Evolutionary conservation across 306 rosid genomes (phyloP).

Genomic region (Cicer chorassanicum): DNA sequence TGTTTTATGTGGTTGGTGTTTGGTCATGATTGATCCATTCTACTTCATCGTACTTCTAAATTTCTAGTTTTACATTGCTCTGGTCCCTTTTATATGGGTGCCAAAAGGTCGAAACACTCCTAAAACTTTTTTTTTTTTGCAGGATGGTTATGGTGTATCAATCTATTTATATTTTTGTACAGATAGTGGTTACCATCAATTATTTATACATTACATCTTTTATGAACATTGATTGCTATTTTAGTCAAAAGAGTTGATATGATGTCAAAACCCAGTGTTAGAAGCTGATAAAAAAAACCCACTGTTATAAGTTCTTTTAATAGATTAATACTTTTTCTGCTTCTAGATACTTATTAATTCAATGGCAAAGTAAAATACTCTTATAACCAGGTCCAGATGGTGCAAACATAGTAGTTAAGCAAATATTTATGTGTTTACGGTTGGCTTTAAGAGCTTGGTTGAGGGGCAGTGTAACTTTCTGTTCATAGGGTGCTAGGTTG

Average conservation of each 20-base stretch:
- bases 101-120: constrained; percentile 16
- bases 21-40: constrained; percentile 31
- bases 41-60: not conserved
- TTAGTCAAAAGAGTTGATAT: constrained; percentile 11
- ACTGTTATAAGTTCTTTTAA: not conserved
- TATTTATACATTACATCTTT: constrained; percentile 13
- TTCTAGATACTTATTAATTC: constrained; percentile 5
- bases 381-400: not conserved
- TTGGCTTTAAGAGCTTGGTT: constrained; percentile 30
- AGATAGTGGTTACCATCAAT: not conserved
- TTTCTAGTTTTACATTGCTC: not conserved
- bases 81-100: not conserved
- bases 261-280: constrained; percentile 6
- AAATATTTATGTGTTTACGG: constrained; percentile 17
- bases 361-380: constrained; percentile 16
- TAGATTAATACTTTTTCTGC: constrained; percentile 5
- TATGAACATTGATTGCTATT: not conserved
- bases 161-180: not conserved
- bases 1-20: constrained; percentile 5
- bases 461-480: not conserved
- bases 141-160: constrained; percentile 10
- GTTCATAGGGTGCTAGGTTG: constrained; percentile 29
- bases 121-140: not conserved
- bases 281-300: too few relatives aligned
- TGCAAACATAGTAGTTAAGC: constrained; percentile 22